Evolutionary conservation across 2,329 filamentous ascomycete species (phyloP), one percentile per base, ranked within the genome.

Genomic region (Hypocrella siamensis): DNA sequence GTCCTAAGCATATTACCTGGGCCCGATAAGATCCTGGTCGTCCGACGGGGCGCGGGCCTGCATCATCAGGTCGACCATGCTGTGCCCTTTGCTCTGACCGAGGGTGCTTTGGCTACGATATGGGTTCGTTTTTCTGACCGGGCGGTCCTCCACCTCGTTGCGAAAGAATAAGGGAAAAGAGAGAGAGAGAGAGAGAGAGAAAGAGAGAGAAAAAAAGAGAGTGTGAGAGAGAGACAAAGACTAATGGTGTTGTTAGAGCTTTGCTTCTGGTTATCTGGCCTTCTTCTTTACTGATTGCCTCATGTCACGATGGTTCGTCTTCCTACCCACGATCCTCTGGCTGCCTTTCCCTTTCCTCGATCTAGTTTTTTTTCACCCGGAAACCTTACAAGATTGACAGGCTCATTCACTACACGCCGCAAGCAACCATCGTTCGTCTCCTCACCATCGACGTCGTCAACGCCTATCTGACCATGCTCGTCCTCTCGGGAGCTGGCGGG

Each of bases 281-380:
- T 86, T 83, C 54, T 81, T 83, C 59, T 86, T 86, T 50, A 81
- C 79, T 35, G 80, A 86, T 56, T 83, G 79, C 53, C 68, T 86
- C 45, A 85, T 86, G 79, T 84, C 79, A 38, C 65, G 81, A 56
- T 86, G 80, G 78, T 81, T 48, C 28, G 64, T 55, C 27, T 14
- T 9, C 26, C 26, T 9, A 6, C 26, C 26, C 28, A 26, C 7
- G 4, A 7, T 22, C 5, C 5, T 4, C 21, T 12, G 5, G 12
- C 24, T 3, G 14, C 6, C 18, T 3, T 31, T 11, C n/a, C 21
- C 4, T 18, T 17, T 15, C 17, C 21, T 17, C 11, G 7, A 11
- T 17, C 17, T 12, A 31, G n/a, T n/a, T 14, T n/a, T n/a, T n/a
- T n/a, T n/a, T n/a, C n/a, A n/a, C n/a, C n/a, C n/a, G n/a, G n/a